Conservation (phyloP, 352 stramenopile genomes). For the Stephanocyclus meneghinianus region DNA sequence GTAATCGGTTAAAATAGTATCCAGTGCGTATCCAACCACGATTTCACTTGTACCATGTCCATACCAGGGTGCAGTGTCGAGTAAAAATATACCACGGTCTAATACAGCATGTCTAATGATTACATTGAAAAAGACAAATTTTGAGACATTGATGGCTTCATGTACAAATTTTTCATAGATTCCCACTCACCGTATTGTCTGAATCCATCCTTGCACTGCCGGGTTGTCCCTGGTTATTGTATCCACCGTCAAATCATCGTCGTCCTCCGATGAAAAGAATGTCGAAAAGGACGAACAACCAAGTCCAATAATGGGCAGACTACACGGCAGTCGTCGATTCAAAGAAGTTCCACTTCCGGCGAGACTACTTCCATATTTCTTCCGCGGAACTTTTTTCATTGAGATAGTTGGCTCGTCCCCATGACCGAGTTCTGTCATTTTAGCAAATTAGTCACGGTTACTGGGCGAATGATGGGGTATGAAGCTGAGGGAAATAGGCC, state of each 20-base stretch:
- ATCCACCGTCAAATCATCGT: slow-evolving; percentile 31
- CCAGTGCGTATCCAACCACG: slow-evolving; percentile 82
- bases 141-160: background rate
- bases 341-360: background rate
- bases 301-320: slow-evolving; percentile 70
- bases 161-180: background rate
- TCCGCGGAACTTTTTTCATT: slow-evolving; percentile 30
- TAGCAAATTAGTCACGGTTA: no score
- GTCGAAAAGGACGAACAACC: slow-evolving; percentile 78
- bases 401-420: no score
- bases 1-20: slow-evolving; percentile 42
- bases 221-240: slow-evolving; percentile 55
- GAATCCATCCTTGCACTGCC: slow-evolving; percentile 70
- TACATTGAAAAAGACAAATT: background rate
- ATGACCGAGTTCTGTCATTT: no score
- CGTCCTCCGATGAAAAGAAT: slow-evolving; percentile 69
- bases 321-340: slow-evolving; percentile 24
- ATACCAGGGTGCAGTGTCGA: slow-evolving; percentile 87
- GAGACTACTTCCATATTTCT: slow-evolving; percentile 18
- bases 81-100: slow-evolving; percentile 70
- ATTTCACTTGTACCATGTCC: slow-evolving; percentile 82
- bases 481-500: no score
- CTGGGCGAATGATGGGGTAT: no score
- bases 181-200: slow-evolving; percentile 61
- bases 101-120: slow-evolving; percentile 55